Evolutionary conservation across 1,284 basidiomycete species (phyloP), one percentile per base, ranked within the genome.

Genomic region (Pseudozyma tsukubaensis): DNA sequence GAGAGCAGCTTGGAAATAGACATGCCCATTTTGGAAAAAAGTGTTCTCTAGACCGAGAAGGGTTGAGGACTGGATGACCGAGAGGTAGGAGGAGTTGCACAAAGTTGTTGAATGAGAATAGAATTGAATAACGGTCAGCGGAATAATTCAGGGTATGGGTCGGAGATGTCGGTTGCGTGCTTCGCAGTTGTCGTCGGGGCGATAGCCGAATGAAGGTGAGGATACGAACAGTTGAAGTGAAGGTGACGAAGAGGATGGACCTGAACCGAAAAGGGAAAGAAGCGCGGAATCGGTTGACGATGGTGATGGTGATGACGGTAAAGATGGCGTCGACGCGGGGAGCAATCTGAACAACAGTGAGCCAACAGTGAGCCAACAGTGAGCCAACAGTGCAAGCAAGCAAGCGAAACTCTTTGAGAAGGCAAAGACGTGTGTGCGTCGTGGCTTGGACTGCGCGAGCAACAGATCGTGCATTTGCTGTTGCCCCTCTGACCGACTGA

Each of bases 1-100:
- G 81, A 82, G 66, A 84, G 78, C 72, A 83, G 76, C 72, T 82
- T 82, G 63, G 81, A 83, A 63, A 84, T 77, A 56, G 81, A 83
- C 69, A 77, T 72, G 67, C 82, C 82, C 82, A 84, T 84, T 24
- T 64, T 75, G 72, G 7, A 50, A 35, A 53, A 51, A 42, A 51
- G 54, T 34, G 50, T 57, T 67, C 63, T 65, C 63, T 68, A 48
- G 63, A 56, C 64, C 68, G 68, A 75, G 67, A 70, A 70, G 66
- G 62, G 14, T 55, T 52, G 37, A 58, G 35, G 47, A 42, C 35
- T 24, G 13, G 13, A 29, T 14, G 13, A 45, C 4, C 42, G 29
- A 24, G 21, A 16, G 13, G 16, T 21, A 18, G 29, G 4, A 12
- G 24, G n/a, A 37, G 11, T 10, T 32, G 19, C 6, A 18, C 13